These are phyloP conservation scores for Alternaria brassicicola DNA, from an alignment of 2,329 filamentous ascomycete species.

Conservation along the genomic window DNA sequence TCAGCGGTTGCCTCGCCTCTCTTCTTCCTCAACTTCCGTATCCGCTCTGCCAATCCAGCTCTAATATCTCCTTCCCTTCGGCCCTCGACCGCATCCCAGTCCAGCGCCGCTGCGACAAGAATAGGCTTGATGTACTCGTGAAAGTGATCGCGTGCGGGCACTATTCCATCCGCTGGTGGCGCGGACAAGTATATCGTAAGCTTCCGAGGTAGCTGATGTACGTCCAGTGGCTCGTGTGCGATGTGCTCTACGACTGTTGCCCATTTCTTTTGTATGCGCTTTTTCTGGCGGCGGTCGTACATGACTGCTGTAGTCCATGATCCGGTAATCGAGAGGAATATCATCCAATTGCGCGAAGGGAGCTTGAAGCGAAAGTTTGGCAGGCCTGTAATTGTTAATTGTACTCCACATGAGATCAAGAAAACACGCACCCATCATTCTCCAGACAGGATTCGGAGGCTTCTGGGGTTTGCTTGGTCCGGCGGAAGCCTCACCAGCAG, in stretches of 20 bases:
- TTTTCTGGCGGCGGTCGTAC: constrained; percentile 93
- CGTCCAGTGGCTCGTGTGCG: constrained; percentile 73
- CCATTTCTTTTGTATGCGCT: constrained; percentile 84
- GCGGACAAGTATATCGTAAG: constrained; percentile 85
- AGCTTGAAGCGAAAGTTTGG: constrained; percentile 83
- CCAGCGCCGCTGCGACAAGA: constrained; percentile 83
- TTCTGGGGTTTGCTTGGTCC: constrained; percentile 36
- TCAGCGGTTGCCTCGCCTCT: constrained; percentile 59
- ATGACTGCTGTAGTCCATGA: constrained; percentile 80
- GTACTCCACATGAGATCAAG: constrained; percentile 1
- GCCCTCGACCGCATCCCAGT: constrained; percentile 96
- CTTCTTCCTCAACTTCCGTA: constrained; percentile 69
- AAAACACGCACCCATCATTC: constrained; percentile 47
- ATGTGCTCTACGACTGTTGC: constrained; percentile 83
- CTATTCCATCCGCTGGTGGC: constrained; percentile 84
- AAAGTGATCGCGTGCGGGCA: constrained; percentile 90
- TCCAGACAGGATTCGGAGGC: constrained; percentile 48
- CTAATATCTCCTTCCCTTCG: constrained; percentile 90
- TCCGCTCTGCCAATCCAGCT: constrained; percentile 83
- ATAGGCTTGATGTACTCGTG: constrained; percentile 95
- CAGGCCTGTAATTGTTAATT: constrained; percentile 63
- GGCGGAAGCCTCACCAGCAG: constrained; percentile 28
- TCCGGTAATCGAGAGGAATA: constrained; percentile 82
- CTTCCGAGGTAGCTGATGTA: constrained; percentile 77
- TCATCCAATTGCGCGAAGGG: constrained; percentile 96